phyloP scores from a whole-genome alignment of 2,329 filamentous ascomycete genomes.

The Metarhizium brunneum region DNA sequence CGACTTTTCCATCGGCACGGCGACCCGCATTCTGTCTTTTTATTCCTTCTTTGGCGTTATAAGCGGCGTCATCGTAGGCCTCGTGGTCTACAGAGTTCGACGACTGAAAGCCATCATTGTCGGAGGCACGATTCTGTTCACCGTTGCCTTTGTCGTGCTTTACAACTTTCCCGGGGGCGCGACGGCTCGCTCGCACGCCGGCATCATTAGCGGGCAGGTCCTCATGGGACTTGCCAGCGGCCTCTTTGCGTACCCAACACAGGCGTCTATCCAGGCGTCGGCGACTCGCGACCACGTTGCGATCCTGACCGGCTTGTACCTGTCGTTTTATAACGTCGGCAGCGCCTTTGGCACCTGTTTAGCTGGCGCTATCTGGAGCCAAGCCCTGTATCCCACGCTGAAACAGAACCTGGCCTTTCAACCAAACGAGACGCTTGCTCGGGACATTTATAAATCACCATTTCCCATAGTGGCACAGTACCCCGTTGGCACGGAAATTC shows the following conservation, averaged over 20 bases:
- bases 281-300: conserved; percentile 27
- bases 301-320: conserved; percentile 27
- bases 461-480: conserved; percentile 24
- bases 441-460: conserved; percentile 26
- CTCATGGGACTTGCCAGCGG: conserved; percentile 50
- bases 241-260: conserved; percentile 38
- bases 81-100: conserved; percentile 41
- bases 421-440: conserved; percentile 24
- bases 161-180: conserved; percentile 45
- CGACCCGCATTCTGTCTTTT: conserved; percentile 47
- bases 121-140: conserved; percentile 44
- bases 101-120: conserved; percentile 51
- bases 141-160: conserved; percentile 45
- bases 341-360: conserved; percentile 31
- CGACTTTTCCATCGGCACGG: conserved; percentile 42
- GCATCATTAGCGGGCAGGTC: conserved; percentile 46
- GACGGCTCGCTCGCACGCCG: conserved; percentile 29
- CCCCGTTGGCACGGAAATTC: conserved; percentile 33
- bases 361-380: conserved; percentile 32
- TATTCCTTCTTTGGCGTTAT: conserved; percentile 46
- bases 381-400: conserved; percentile 25
- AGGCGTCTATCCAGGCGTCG: conserved; percentile 30
- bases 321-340: conserved; percentile 33
- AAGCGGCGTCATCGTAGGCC: conserved; percentile 40
- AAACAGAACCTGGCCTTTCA: conserved; percentile 23